phyloP scores from a whole-genome alignment of 345 rosid species.

The Ceriops tagal region DNA sequence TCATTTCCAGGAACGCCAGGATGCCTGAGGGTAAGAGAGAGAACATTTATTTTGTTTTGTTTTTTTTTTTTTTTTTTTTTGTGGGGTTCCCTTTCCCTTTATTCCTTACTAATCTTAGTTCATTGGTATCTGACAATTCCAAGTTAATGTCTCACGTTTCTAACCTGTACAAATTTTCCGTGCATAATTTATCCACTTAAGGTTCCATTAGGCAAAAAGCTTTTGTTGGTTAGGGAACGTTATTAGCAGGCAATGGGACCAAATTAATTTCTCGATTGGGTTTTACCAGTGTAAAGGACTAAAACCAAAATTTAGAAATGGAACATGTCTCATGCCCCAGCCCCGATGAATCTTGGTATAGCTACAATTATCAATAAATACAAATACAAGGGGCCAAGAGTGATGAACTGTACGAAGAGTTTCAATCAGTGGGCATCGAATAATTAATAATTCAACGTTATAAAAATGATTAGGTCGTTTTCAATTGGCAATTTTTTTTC shows the following conservation, averaged over 20 bases:
- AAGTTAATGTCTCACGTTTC: too few relatives aligned
- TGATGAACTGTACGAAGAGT: constrained; percentile 9
- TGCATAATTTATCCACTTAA: not conserved
- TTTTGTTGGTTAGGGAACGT: constrained; percentile 1
- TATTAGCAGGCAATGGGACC: constrained; percentile 4
- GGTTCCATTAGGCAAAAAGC: constrained; percentile 5
- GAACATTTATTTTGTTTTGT: too few relatives aligned
- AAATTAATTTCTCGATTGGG: not conserved
- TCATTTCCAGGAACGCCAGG: too few relatives aligned
- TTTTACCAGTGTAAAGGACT: not conserved
- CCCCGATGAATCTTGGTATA: not conserved
- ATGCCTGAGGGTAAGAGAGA: too few relatives aligned
- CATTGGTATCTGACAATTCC: too few relatives aligned
- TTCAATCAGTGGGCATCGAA: constrained; percentile 16
- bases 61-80: too few relatives aligned
- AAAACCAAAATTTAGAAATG: not conserved
- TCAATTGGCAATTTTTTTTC: constrained; percentile 11
- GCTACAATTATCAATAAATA: too few relatives aligned
- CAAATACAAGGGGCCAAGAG: not conserved
- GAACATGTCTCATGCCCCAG: not conserved
- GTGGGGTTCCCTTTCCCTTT: too few relatives aligned
- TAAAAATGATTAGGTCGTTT: constrained; percentile 5
- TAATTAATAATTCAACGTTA: constrained; percentile 2
- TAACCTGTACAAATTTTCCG: too few relatives aligned
- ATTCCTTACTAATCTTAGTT: too few relatives aligned